phyloP scores from a whole-genome alignment of 768 basidiomycete species.

The Phlegmacium glaucopus region DNA sequence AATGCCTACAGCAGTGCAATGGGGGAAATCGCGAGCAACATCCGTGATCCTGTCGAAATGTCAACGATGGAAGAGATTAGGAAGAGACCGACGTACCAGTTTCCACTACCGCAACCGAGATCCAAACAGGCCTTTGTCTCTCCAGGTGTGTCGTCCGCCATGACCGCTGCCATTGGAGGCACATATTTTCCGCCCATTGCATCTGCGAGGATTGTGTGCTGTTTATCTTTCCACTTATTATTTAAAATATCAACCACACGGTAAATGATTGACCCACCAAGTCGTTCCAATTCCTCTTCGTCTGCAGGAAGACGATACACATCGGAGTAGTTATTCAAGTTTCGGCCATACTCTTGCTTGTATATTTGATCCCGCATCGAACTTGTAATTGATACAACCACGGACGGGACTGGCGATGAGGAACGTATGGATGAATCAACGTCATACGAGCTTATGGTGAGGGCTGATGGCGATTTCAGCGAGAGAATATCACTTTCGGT shows the following conservation, averaged over 20 bases:
- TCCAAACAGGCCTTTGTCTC: slow-evolving; percentile 65
- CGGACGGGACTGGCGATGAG: slow-evolving; percentile 60
- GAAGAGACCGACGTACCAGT: slow-evolving; percentile 46
- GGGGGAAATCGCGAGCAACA: slow-evolving; percentile 67
- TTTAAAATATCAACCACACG: slow-evolving; percentile 1
- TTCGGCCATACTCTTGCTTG: slow-evolving; percentile 65
- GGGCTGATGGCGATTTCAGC: slow-evolving; percentile 35
- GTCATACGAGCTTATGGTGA: slow-evolving; percentile 47
- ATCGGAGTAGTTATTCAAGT: slow-evolving; percentile 75
- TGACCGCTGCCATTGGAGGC: slow-evolving; percentile 50
- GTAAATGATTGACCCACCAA: slow-evolving; percentile 40
- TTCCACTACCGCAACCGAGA: slow-evolving; percentile 77
- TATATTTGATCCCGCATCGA: slow-evolving; percentile 58
- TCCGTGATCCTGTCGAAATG: slow-evolving; percentile 64
- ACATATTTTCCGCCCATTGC: slow-evolving; percentile 65
- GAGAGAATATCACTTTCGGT: slow-evolving; percentile 47
- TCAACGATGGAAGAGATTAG: slow-evolving; percentile 9
- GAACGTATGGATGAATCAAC: slow-evolving; percentile 52
- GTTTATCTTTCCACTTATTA: slow-evolving; percentile 46
- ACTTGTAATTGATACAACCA: slow-evolving; percentile 61
- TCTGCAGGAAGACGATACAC: slow-evolving; percentile 78
- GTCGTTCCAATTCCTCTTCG: slow-evolving; percentile 68
- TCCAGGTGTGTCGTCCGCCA: slow-evolving; percentile 56
- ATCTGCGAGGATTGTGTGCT: slow-evolving; percentile 61
- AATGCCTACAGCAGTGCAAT: slow-evolving; percentile 66